A percentile compares a stretch with the other conserved stretches of the same genome.
phyloP scores from a whole-genome alignment of 768 basidiomycete genomes.

The Agaricus blazei region DNA sequence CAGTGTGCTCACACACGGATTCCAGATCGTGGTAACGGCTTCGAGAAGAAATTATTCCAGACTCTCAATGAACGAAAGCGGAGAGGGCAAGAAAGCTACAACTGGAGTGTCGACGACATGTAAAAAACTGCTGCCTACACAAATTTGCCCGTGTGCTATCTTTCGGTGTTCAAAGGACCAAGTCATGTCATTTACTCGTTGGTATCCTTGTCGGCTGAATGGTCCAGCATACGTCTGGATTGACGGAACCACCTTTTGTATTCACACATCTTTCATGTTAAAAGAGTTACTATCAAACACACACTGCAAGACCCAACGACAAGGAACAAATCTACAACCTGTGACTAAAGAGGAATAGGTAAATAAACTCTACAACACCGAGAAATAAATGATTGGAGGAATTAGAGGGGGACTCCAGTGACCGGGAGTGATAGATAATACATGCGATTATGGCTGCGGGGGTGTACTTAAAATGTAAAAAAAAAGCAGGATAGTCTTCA shows the following conservation, averaged over 20 bases:
- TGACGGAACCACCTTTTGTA: not conserved
- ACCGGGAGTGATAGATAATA: not conserved
- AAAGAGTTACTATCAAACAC: not conserved
- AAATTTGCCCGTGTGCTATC: not conserved
- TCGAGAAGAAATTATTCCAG: conserved; percentile 91
- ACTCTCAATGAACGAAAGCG: conserved; percentile 71
- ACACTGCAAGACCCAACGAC: too few species aligned
- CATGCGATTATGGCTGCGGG: not conserved
- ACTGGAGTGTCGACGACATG: conserved; percentile 94
- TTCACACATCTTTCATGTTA: not conserved
- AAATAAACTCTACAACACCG: not conserved
- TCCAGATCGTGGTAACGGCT: conserved; percentile 86
- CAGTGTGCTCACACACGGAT: not conserved
- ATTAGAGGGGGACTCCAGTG: not conserved
- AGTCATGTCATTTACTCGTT: too few species aligned
- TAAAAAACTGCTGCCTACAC: conserved; percentile 26
- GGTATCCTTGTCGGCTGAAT: too few species aligned
- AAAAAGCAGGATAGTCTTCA: not conserved
- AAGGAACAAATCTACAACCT: too few species aligned
- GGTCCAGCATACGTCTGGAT: not conserved
- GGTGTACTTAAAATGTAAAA: not conserved
- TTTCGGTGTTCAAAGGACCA: not conserved
- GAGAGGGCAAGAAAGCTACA: conserved; percentile 64
- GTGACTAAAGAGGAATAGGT: not conserved
- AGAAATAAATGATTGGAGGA: not conserved